Base-by-base conservation (phyloP, 2,329 filamentous ascomycete species). In the Didymella pomorum region DNA sequence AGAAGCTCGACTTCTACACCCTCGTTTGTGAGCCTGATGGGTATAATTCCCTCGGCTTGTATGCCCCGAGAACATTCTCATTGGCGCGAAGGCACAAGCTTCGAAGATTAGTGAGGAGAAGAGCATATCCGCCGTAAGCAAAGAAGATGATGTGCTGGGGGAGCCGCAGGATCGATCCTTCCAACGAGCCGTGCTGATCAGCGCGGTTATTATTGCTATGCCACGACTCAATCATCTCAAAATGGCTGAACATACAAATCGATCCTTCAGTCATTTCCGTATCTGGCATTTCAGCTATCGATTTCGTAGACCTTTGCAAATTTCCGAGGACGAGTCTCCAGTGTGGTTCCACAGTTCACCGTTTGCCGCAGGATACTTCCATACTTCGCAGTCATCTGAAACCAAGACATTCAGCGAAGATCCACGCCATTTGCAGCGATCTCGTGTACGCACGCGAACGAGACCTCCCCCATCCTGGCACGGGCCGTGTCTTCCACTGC, bases 241-340 rank as follows among this genome's bases (percentile, higher is more conserved):
- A 58, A 16, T 37, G 16, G 11, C 37, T 25, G 28, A 20, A 41
- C 23, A 43, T 20, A 43, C 37, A 45, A 49, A 42, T 33, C 16
- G 21, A 35, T 20, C 9, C 18, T 43, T 43, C 21, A 42, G 28
- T 4, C 11, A n/a, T 23, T 20, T 52, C 50, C 53, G 52, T 57
- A 62, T 61, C 61, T 60, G 55, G 56, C 43, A 51, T 45, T 59
- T 28, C 48, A 35, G 60, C 60, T 64, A 67, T 67, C 54, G 61
- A 61, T 55, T 56, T 51, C 45, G 18, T 48, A 21, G 26, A 50
- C 59, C 52, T 61, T 49, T 60, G 59, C 58, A 23, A 61, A 66
- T 62, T 44, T 62, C 55, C 60, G 55, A 42, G 42, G 37, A 28
- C 16, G 18, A 12, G 41, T 50, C 55, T 58, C 43, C 56, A 50